Evolutionary conservation across 1,139 yeast species (phyloP).

Genomic region (Geotrichum reessii): DNA sequence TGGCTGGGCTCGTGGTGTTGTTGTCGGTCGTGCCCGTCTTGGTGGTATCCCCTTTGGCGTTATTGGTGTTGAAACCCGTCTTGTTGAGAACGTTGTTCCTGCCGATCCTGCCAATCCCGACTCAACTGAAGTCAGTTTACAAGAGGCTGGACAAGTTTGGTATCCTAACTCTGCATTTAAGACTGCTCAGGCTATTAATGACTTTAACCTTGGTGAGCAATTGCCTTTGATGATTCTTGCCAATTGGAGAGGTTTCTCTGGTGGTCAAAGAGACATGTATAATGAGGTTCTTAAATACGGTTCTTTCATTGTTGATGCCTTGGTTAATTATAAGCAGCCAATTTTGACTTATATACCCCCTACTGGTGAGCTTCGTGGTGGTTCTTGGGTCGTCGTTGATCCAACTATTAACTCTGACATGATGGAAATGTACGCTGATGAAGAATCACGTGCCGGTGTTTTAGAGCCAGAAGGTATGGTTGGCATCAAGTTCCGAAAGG

Average conservation of each 20-base stretch:
- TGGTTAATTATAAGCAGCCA: constrained; percentile 94
- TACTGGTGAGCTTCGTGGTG: constrained; percentile 97
- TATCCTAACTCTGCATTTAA: constrained; percentile 98
- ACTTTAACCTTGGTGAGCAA: constrained; percentile 96
- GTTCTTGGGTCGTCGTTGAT: constrained; percentile 99
- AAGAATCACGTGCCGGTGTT: constrained; percentile 93
- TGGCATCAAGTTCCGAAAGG: constrained; percentile 94
- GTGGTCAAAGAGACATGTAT: constrained; percentile 99
- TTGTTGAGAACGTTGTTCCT: constrained; percentile 82
- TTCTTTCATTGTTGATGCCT: constrained; percentile 92
- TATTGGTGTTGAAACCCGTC: constrained; percentile 89
- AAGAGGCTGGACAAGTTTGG: constrained; percentile 99
- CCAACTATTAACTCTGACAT: constrained; percentile 93
- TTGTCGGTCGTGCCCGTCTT: constrained; percentile 95
- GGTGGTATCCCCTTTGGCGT: constrained; percentile 99
- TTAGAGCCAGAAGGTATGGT: constrained; percentile 99
- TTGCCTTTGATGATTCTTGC: constrained; percentile 95
- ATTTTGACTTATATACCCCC: constrained; percentile 96
- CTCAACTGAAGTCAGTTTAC: constrained; percentile 78
- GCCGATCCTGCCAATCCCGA: constrained; percentile 99
- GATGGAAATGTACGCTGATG: constrained; percentile 99
- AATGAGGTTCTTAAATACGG: constrained; percentile 97
- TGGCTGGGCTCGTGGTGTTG: constrained; percentile 99
- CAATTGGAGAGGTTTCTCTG: constrained; percentile 99
- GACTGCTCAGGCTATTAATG: constrained; percentile 97